Percentiles rank a stretch among this genome's conserved stretches.
Evolutionary conservation across 305 asterid genomes (phyloP).

Genomic region (Euphrasia arctica): DNA sequence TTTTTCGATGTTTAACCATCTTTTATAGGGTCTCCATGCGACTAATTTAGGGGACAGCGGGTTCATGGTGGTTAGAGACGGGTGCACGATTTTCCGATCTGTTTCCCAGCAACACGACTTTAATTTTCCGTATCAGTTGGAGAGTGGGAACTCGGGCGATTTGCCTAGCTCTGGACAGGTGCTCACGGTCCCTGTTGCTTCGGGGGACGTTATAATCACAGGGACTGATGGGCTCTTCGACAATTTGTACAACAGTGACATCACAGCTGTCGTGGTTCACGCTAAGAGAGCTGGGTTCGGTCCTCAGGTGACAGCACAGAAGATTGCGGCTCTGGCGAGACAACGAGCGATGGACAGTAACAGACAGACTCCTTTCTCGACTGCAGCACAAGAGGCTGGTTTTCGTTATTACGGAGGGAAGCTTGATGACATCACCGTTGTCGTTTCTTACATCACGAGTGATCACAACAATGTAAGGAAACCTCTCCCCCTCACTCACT

Average conservation of each 20-base stretch:
- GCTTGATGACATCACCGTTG: slow-evolving; percentile 92
- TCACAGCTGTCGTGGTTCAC: slow-evolving; percentile 80
- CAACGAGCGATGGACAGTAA: slow-evolving; percentile 85
- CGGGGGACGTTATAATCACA: slow-evolving; percentile 88
- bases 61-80: slow-evolving; percentile 90
- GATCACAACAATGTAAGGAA: slow-evolving; percentile 25
- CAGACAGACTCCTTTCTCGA: slow-evolving; percentile 92
- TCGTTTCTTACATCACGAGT: slow-evolving; percentile 70
- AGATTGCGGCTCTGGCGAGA: slow-evolving; percentile 87
- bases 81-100: slow-evolving; percentile 80
- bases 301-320: slow-evolving; percentile 92
- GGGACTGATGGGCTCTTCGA: slow-evolving; percentile 97
- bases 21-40: slow-evolving; percentile 76
- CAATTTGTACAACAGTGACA: slow-evolving; percentile 82
- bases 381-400: slow-evolving; percentile 98
- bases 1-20: background rate
- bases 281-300: slow-evolving; percentile 81
- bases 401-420: slow-evolving; percentile 92
- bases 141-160: slow-evolving; percentile 70
- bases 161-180: slow-evolving; percentile 95
- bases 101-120: slow-evolving; percentile 90
- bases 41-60: slow-evolving; percentile 95
- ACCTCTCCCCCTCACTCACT: background rate
- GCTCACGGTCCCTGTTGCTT: slow-evolving; percentile 80
- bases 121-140: slow-evolving; percentile 79